Percentiles rank a stretch among this genome's conserved stretches.
Evolutionary conservation across 2,329 filamentous ascomycete genomes (phyloP).

Genomic region (Teratosphaeria gauchensis): DNA sequence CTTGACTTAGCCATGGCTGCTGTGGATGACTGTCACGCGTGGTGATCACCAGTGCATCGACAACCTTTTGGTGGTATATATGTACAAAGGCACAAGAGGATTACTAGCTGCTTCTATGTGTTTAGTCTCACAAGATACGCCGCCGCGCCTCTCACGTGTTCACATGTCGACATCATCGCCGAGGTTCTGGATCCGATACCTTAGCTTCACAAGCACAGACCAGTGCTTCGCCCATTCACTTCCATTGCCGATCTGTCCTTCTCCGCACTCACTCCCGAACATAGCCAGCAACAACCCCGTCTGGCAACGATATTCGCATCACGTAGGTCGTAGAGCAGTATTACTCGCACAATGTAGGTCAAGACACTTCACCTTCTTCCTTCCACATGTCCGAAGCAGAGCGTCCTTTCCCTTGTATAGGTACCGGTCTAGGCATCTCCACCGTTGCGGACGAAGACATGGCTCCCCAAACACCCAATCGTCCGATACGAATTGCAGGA

Average conservation of each 20-base stretch:
- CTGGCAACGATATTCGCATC: neutral
- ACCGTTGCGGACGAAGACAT: too few species aligned
- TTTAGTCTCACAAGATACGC: neutral
- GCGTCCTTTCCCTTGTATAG: too few species aligned
- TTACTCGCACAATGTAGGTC: neutral
- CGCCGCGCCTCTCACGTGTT: neutral
- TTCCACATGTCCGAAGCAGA: too few species aligned
- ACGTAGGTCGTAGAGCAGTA: too few species aligned
- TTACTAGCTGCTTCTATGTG: neutral
- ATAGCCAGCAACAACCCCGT: neutral
- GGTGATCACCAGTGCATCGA: neutral
- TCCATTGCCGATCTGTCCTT: neutral
- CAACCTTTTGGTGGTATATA: neutral
- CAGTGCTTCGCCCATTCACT: neutral
- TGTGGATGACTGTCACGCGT: neutral
- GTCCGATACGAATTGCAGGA: conserved; percentile 23
- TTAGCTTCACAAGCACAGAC: too few species aligned
- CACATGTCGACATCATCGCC: neutral
- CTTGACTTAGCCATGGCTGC: conserved; percentile 1
- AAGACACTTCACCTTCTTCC: neutral
- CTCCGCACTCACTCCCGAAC: neutral
- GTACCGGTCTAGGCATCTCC: too few species aligned
- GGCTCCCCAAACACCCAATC: conserved; percentile 1
- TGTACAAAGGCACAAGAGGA: neutral
- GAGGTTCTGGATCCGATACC: neutral